Percentiles rank a stretch among this genome's conserved stretches.
These are phyloP conservation scores for Saraca asoca DNA, from an alignment of 331 rosid genomes.

Conservation along the genomic window DNA sequence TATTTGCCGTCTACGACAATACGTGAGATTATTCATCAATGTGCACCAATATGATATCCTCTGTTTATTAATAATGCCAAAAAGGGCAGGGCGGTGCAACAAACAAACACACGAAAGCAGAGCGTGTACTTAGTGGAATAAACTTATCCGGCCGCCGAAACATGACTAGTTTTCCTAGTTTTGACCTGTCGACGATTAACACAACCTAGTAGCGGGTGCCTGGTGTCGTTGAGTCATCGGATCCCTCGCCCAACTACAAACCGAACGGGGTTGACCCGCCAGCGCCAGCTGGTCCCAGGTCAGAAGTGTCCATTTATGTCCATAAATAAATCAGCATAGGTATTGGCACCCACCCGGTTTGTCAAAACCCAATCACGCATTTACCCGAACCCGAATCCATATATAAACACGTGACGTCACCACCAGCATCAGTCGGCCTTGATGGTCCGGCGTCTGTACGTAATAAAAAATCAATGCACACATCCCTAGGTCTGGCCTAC, in stretches of 20 bases:
- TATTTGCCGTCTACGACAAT: constrained; percentile 35
- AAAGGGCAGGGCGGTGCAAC: constrained; percentile 27
- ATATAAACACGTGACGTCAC: constrained; percentile 31
- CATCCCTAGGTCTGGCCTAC: constrained; percentile 35
- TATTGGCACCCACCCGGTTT: constrained; percentile 9
- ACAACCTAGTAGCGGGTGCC: background rate
- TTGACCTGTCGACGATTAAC: background rate
- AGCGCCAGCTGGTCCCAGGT: constrained; percentile 31
- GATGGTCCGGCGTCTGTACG: constrained; percentile 37
- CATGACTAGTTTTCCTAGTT: background rate
- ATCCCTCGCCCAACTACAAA: constrained; percentile 24
- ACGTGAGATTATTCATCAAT: background rate
- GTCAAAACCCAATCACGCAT: constrained; percentile 32
- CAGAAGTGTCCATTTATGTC: background rate
- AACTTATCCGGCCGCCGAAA: constrained; percentile 31
- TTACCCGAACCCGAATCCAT: background rate
- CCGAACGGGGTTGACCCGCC: constrained; percentile 36
- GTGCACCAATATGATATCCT: constrained; percentile 30
- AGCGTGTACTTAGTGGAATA: constrained; percentile 24
- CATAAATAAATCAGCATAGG: constrained; percentile 15
- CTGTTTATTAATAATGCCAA: constrained; percentile 31
- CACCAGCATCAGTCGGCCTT: constrained; percentile 28
- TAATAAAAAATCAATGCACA: constrained; percentile 39
- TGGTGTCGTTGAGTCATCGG: constrained; percentile 22
- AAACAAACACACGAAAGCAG: constrained; percentile 24